Evolutionary conservation across 148 eudicot genomes (phyloP).

Genomic region (Dianthus caryophyllus): DNA sequence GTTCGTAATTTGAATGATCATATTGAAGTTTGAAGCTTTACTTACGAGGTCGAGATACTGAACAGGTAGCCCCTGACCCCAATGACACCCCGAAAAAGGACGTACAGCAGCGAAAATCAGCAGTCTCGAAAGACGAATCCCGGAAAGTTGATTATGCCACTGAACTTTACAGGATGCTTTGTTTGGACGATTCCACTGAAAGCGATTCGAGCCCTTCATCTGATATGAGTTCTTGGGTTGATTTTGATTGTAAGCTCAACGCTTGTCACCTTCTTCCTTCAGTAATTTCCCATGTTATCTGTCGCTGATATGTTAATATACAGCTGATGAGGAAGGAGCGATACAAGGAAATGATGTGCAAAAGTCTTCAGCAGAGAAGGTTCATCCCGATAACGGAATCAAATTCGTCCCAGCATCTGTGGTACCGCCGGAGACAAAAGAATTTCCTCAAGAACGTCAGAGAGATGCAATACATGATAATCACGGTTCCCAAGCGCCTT

Average conservation of each 20-base stretch:
- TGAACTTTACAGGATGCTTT: conserved; percentile 45
- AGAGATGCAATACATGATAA: conserved; percentile 17
- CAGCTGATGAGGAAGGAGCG: conserved; percentile 35
- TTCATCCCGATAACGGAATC: conserved; percentile 23
- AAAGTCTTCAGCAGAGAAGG: conserved; percentile 23
- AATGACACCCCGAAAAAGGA: conserved; percentile 16
- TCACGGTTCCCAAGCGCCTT: conserved; percentile 18
- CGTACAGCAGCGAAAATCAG: conserved; percentile 21
- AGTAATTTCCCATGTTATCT: background rate
- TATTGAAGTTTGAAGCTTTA: background rate
- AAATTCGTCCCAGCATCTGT: conserved; percentile 28
- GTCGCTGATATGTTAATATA: background rate
- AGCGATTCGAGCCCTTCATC: conserved; percentile 25
- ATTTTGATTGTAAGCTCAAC: conserved; percentile 43
- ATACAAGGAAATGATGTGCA: conserved; percentile 17
- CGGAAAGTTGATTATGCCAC: conserved; percentile 46
- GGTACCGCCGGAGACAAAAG: conserved; percentile 24
- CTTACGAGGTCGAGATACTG: conserved; percentile 18
- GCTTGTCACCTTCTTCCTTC: background rate
- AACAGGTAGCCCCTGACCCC: conserved; percentile 27
- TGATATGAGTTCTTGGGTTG: conserved; percentile 29
- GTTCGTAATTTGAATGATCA: too few relatives aligned
- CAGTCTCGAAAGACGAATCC: conserved; percentile 17
- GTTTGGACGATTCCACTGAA: conserved; percentile 31
- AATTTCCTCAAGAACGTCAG: conserved; percentile 14